A percentile compares a stretch with the other conserved stretches of the same genome.
These are phyloP conservation scores for Spatholobus suberectus DNA, from an alignment of 306 rosid genomes.

Conservation along the genomic window DNA sequence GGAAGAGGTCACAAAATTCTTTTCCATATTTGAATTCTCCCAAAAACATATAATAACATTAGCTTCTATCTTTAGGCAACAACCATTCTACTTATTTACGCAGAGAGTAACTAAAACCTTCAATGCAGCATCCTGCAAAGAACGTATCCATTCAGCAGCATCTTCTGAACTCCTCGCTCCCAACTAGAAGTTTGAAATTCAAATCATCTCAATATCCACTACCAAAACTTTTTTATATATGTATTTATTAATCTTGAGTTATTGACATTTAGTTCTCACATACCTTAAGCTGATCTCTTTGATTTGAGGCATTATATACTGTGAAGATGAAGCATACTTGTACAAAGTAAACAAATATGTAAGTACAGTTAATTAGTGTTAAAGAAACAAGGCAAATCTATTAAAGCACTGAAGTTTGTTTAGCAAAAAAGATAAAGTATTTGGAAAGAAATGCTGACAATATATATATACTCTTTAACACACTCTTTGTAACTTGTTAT, in stretches of 20 bases:
- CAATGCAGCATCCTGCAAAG: constrained; percentile 68
- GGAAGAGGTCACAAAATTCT: constrained; percentile 48
- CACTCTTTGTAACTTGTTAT: neutral
- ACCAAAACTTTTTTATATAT: neutral
- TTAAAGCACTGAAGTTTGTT: neutral
- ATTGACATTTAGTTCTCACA: constrained; percentile 31
- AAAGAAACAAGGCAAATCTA: neutral
- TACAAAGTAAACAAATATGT: constrained; percentile 36
- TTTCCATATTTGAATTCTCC: constrained; percentile 59
- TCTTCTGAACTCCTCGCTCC: constrained; percentile 94
- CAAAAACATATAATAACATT: constrained; percentile 40
- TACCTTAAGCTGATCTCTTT: constrained; percentile 82
- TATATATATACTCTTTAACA: neutral
- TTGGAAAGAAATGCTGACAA: neutral
- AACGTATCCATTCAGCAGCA: constrained; percentile 84
- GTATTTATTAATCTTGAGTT: neutral
- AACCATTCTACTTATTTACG: constrained; percentile 25
- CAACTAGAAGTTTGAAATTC: constrained; percentile 56
- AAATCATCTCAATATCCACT: constrained; percentile 21
- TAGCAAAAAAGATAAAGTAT: neutral
- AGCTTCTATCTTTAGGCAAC: constrained; percentile 32
- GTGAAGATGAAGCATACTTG: constrained; percentile 80
- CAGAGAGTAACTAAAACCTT: constrained; percentile 57
- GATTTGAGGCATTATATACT: constrained; percentile 64
- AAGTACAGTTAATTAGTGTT: neutral